A percentile compares a stretch with the other conserved stretches of the same genome.
These are phyloP conservation scores for Rubia tinctorum DNA, from an alignment of 305 asterid genomes.

Conservation along the genomic window DNA sequence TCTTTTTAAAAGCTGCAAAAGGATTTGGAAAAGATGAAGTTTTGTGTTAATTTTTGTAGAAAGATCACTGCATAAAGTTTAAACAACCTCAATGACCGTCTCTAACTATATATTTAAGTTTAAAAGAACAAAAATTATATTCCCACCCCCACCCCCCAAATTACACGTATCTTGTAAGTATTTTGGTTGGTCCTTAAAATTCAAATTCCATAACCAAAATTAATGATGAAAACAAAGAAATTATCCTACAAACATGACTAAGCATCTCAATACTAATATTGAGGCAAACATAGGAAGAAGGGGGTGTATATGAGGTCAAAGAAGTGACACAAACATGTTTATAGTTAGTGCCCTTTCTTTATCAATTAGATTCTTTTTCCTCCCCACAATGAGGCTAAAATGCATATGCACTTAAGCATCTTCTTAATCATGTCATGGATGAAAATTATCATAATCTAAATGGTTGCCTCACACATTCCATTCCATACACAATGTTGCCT, in stretches of 20 bases:
- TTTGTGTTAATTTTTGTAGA: no score
- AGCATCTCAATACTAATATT: background rate
- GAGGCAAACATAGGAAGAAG: background rate
- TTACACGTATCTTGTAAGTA: background rate
- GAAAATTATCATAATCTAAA: conserved; percentile 23
- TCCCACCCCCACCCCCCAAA: no score
- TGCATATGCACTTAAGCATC: conserved; percentile 24
- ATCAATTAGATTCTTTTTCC: conserved; percentile 20
- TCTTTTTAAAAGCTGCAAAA: no score
- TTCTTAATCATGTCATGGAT: conserved; percentile 30
- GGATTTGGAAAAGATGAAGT: no score
- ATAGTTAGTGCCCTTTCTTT: background rate
- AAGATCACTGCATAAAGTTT: no score
- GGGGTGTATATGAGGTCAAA: conserved; percentile 2
- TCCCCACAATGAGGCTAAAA: conserved; percentile 35
- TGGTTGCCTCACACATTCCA: conserved; percentile 19
- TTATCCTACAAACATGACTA: background rate
- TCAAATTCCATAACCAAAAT: background rate
- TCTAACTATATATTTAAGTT: no score
- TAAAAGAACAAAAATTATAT: no score
- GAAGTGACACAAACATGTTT: background rate
- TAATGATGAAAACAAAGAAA: background rate
- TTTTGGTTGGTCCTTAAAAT: no score
- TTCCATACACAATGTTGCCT: conserved; percentile 32
- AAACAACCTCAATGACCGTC: no score